These are phyloP conservation scores for Acanthamoeba royreba DNA, from an alignment of 208 protist genomes.

Conservation along the genomic window DNA sequence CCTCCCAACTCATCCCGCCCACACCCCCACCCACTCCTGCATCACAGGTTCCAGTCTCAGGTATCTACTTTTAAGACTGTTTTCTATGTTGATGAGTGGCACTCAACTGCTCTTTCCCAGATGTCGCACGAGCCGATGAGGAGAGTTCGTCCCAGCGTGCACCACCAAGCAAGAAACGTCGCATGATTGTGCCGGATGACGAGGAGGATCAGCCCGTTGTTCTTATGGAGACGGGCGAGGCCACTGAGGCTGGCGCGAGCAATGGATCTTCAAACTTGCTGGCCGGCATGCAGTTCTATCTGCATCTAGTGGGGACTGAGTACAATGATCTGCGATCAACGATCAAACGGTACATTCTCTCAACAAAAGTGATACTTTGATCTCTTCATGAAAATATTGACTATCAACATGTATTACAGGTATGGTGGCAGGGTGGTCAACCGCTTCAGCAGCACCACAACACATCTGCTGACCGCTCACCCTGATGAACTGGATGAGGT, in stretches of 20 bases:
- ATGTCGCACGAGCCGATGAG: no score
- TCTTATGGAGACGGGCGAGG: background rate
- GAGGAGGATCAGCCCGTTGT: background rate
- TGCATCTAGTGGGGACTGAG: background rate
- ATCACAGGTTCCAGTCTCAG: background rate
- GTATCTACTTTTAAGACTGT: background rate
- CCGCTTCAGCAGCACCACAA: background rate
- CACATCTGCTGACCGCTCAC: background rate
- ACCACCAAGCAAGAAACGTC: background rate
- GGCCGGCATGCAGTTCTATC: background rate
- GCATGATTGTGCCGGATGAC: background rate
- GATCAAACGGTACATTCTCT: background rate
- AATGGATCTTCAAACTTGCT: background rate
- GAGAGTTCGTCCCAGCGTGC: no score
- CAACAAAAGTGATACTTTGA: background rate
- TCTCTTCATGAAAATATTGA: background rate
- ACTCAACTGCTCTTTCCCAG: no score
- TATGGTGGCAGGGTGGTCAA: background rate
- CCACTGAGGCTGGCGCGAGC: background rate
- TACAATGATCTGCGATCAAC: background rate
- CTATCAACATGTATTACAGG: background rate
- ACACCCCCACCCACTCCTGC: background rate
- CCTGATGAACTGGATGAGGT: background rate
- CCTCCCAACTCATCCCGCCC: background rate
- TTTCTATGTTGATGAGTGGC: no score